Evolutionary conservation across 2,329 filamentous ascomycete species (phyloP).

Genomic region (Phoma sp.): DNA sequence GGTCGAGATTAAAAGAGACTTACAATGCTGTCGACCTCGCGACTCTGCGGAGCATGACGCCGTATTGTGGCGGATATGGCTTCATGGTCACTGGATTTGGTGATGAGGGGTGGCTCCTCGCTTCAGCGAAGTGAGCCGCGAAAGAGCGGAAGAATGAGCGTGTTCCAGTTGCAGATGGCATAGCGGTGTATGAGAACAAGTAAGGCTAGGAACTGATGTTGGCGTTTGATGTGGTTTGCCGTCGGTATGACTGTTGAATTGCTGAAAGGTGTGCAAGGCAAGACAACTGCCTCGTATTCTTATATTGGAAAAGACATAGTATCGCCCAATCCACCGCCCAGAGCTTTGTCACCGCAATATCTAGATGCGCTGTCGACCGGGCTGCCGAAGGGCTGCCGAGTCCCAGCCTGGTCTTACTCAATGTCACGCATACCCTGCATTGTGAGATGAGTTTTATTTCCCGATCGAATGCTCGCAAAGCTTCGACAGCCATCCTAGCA

Average conservation of each 20-base stretch:
- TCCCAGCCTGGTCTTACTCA: not conserved
- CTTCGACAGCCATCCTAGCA: not conserved
- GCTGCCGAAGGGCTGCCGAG: not conserved
- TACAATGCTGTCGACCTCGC: constrained; percentile 5
- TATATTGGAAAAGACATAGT: not conserved
- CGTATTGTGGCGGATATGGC: constrained; percentile 6
- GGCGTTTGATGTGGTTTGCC: not conserved
- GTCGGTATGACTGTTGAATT: not conserved
- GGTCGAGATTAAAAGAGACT: not conserved
- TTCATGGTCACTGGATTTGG: not conserved
- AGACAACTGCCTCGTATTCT: not conserved
- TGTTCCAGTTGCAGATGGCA: constrained; percentile 2
- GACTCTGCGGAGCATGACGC: constrained; percentile 2
- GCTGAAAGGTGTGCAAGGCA: not conserved
- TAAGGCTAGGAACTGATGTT: not conserved
- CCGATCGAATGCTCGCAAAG: not conserved
- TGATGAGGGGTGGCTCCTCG: not conserved
- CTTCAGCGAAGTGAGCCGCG: not conserved
- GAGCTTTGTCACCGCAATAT: not conserved
- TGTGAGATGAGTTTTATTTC: not conserved
- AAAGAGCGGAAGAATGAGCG: constrained; percentile 10
- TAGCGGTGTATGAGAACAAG: not conserved
- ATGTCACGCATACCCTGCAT: not conserved
- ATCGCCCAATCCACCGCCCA: not conserved
- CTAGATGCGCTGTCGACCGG: not conserved